Conservation (phyloP, 1,284 basidiomycete species). For the Cryptococcus wingfieldii region DNA sequence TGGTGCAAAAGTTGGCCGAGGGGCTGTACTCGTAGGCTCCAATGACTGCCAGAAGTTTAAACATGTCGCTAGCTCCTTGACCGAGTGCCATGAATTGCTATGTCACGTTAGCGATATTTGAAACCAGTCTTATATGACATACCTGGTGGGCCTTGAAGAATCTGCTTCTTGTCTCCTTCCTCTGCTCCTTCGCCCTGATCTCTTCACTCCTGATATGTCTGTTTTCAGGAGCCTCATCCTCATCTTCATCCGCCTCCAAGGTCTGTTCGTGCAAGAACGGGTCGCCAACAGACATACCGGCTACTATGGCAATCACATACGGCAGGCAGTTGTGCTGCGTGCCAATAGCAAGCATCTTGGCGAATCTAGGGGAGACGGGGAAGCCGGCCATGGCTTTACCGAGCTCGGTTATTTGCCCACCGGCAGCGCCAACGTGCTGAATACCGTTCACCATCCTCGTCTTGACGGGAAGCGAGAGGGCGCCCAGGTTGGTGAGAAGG, state of each 20-base stretch:
- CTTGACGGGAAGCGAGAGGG: conserved; percentile 56
- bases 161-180: conserved; percentile 61
- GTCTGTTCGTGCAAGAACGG: conserved; percentile 85
- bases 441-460: conserved; percentile 46
- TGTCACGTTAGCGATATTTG: conserved; percentile 1
- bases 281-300: conserved; percentile 89
- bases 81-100: conserved; percentile 78
- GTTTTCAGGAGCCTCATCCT: conserved; percentile 31
- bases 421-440: conserved; percentile 43
- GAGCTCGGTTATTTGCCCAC: conserved; percentile 75
- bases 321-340: conserved; percentile 87
- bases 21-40: conserved; percentile 94
- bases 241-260: conserved; percentile 53
- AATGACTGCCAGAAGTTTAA: conserved; percentile 82
- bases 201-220: conserved; percentile 14
- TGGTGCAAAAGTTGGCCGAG: conserved; percentile 71
- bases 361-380: conserved; percentile 87
- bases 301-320: conserved; percentile 87
- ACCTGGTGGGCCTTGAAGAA: conserved; percentile 80
- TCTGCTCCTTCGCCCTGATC: conserved; percentile 59
- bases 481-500: conserved; percentile 75
- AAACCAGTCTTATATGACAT: conserved; percentile 20
- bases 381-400: conserved; percentile 88
- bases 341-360: conserved; percentile 89
- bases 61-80: conserved; percentile 78